These are phyloP conservation scores for Camelina neglecta DNA, from an alignment of 345 rosid species.

Conservation along the genomic window DNA sequence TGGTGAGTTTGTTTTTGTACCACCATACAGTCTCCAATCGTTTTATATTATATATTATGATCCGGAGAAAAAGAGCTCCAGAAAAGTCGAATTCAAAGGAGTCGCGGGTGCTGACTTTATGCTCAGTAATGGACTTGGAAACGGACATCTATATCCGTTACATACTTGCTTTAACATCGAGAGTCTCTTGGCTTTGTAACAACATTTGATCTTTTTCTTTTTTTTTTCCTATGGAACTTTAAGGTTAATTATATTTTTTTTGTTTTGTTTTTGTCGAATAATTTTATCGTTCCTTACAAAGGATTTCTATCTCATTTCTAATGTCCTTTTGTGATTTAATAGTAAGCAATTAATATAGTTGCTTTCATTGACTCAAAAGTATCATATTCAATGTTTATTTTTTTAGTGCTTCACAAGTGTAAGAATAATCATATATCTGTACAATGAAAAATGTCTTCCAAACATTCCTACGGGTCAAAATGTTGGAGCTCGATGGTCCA, in stretches of 20 bases:
- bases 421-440: conserved; percentile 35
- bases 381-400: background rate
- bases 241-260: background rate
- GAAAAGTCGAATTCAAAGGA: background rate
- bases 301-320: background rate
- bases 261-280: background rate
- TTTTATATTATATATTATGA: background rate
- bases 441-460: conserved; percentile 31
- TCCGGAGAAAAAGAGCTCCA: background rate
- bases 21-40: background rate
- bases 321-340: background rate
- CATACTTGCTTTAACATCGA: background rate
- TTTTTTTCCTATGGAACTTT: background rate
- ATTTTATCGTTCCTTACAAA: background rate
- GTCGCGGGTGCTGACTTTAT: background rate
- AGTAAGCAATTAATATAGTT: background rate
- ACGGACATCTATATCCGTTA: background rate
- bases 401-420: conserved; percentile 13
- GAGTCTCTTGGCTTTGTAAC: conserved; percentile 14
- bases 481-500: conserved; percentile 88
- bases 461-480: conserved; percentile 44
- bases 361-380: background rate
- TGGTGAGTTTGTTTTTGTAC: conserved; percentile 16
- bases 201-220: background rate
- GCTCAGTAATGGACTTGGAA: conserved; percentile 15